phyloP scores from a whole-genome alignment of 345 rosid genomes.

The Sapria himalayana region DNA sequence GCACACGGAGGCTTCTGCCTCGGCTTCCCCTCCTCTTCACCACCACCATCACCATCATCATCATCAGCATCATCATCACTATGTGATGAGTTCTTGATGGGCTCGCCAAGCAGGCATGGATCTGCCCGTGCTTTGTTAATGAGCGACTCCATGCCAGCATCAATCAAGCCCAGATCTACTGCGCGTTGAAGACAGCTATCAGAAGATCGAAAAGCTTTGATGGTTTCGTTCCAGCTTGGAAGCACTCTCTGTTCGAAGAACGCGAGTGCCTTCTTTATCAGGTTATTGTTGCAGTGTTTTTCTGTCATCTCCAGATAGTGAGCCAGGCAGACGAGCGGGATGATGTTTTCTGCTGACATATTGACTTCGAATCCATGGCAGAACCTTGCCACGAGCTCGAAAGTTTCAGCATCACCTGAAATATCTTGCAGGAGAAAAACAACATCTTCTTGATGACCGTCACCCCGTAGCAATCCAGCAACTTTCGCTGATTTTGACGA shows the following conservation, averaged over 20 bases:
- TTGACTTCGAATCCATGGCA: constrained; percentile 32
- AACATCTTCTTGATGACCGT: constrained; percentile 14
- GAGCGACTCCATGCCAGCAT: constrained; percentile 42
- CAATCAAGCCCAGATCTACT: constrained; percentile 23
- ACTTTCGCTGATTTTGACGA: constrained; percentile 46
- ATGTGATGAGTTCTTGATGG: constrained; percentile 10
- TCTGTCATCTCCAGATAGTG: constrained; percentile 47
- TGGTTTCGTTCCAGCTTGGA: constrained; percentile 56
- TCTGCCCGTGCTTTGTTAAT: constrained; percentile 27
- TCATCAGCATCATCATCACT: constrained; percentile 11
- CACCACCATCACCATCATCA: constrained; percentile 12
- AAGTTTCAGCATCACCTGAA: constrained; percentile 30
- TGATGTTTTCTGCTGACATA: constrained; percentile 30
- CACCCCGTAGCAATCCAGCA: constrained; percentile 22
- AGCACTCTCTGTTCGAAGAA: constrained; percentile 36
- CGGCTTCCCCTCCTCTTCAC: no score
- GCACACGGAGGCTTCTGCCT: no score
- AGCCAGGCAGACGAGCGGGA: constrained; percentile 43
- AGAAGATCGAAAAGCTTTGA: constrained; percentile 28
- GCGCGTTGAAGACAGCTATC: constrained; percentile 21
- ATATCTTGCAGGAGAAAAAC: constrained; percentile 20
- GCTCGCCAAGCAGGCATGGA: constrained; percentile 45
- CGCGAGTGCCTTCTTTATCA: constrained; percentile 20
- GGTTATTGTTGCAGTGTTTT: constrained; percentile 32
- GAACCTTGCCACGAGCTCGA: constrained; percentile 48